Base-by-base conservation (phyloP, 2,329 filamentous ascomycete genomes). In the Pseudocercospora macadamiae region DNA sequence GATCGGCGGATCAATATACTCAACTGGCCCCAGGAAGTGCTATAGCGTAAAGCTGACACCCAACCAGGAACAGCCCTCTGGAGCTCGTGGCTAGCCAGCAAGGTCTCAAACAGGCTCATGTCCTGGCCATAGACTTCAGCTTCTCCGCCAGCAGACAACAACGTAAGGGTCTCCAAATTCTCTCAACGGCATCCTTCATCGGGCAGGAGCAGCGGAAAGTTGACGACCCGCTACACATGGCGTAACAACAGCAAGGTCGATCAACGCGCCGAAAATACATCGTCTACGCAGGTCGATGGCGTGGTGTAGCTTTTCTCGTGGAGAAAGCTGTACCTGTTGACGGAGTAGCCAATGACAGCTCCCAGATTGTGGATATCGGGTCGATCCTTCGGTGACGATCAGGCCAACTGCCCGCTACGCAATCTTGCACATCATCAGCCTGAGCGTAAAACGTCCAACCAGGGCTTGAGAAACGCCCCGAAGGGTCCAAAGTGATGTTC, bases 321-420 rank as follows among this genome's bases (percentile, higher is more conserved):
- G 42, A 47, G 23, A 28, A 9, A 47, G 42, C 14, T 21, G 26
- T 23, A 28, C 9, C 2, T 28, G 21, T 3, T 25, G 21, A 5
- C 7, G n/a, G 14, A 25, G 10, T 14, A 21, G 16, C 42, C 42
- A 47, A 47, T 47, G 19, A 23, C 23, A 12, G 42, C 21, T 14
- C 7, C 14, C 14, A 16, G 36, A 54, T 19, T 7, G 23, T 18
- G 51, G 12, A 26, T 8, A 10, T 49, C 9, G 8, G 16, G 25
- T 18, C 16, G 42, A 54, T 48, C 49, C 39, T 53, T 54, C 49
- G 21, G 37, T 42, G 49, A 30, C 52, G 55, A 58, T 58, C 55
- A 47, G 42, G 21, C 42, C 19, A 14, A 25, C 42, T 14, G 23
- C 16, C 19, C 26, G 42, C 42, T n/a, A 16, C 21, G 23, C 10